phyloP scores from a whole-genome alignment of 2,329 filamentous ascomycete species.

The Talaromyces marneffei region DNA sequence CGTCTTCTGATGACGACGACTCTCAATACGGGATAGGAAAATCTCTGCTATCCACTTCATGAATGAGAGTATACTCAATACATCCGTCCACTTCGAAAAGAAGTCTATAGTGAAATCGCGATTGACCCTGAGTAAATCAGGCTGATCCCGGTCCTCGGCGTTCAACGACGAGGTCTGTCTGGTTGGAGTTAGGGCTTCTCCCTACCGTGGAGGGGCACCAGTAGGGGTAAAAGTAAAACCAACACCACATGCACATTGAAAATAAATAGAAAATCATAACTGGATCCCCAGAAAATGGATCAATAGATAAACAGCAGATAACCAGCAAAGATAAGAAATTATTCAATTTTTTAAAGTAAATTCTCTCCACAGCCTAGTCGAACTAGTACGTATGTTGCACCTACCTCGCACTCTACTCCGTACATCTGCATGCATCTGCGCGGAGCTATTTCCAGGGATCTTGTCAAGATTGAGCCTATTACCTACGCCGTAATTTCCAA shows the following conservation, averaged over 20 bases:
- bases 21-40: background rate
- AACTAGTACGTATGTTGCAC: background rate
- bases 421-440: background rate
- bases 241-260: too few relatives aligned
- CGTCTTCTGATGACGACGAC: background rate
- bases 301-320: background rate
- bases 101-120: too few relatives aligned
- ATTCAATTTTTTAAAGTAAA: background rate
- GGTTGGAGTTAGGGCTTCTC: background rate
- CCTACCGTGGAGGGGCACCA: background rate
- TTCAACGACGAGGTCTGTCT: too few relatives aligned
- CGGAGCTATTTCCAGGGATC: conserved; percentile 1
- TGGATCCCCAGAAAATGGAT: background rate
- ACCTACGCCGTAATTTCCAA: background rate
- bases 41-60: background rate
- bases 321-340: background rate
- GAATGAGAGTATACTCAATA: background rate
- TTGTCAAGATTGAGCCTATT: background rate
- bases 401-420: background rate
- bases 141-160: background rate
- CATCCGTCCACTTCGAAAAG: background rate
- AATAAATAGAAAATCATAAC: background rate
- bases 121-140: too few relatives aligned
- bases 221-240: too few relatives aligned
- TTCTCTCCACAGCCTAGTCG: too few relatives aligned